Conservation (phyloP, 2,329 filamentous ascomycete genomes). For the Leptodontidium sp. region DNA sequence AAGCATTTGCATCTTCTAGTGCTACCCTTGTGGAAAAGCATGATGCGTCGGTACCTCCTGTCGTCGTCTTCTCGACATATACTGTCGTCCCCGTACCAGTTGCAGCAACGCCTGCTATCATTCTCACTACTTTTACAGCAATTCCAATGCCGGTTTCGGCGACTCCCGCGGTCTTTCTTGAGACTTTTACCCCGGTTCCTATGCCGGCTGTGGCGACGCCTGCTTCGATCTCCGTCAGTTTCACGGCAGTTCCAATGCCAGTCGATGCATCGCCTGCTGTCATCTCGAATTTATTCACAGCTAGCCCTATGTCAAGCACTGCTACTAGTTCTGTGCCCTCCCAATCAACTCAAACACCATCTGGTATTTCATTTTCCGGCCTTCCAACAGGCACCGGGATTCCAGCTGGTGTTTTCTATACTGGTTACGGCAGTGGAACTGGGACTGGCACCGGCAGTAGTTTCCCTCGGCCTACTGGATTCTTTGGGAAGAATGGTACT, state of each 20-base stretch:
- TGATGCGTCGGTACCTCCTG: constrained; percentile 2
- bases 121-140: constrained; percentile 31
- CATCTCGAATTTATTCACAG: background rate
- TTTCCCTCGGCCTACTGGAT: constrained; percentile 29
- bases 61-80: constrained; percentile 7
- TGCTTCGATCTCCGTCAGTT: background rate
- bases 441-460: constrained; percentile 28
- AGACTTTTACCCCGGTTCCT: background rate
- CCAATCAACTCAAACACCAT: background rate
- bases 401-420: constrained; percentile 30
- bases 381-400: constrained; percentile 20
- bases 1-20: constrained; percentile 1
- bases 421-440: constrained; percentile 22
- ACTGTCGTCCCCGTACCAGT: constrained; percentile 13
- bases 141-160: constrained; percentile 26
- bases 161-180: background rate
- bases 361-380: constrained; percentile 26
- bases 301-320: background rate
- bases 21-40: background rate
- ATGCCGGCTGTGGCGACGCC: background rate
- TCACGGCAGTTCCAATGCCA: constrained; percentile 6
- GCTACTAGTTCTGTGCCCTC: background rate
- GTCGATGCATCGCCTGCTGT: background rate
- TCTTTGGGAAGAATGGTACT: constrained; percentile 18
- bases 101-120: background rate